These are phyloP conservation scores for Phytopythium delawarense DNA, from an alignment of 352 stramenopile species.

Conservation along the genomic window DNA sequence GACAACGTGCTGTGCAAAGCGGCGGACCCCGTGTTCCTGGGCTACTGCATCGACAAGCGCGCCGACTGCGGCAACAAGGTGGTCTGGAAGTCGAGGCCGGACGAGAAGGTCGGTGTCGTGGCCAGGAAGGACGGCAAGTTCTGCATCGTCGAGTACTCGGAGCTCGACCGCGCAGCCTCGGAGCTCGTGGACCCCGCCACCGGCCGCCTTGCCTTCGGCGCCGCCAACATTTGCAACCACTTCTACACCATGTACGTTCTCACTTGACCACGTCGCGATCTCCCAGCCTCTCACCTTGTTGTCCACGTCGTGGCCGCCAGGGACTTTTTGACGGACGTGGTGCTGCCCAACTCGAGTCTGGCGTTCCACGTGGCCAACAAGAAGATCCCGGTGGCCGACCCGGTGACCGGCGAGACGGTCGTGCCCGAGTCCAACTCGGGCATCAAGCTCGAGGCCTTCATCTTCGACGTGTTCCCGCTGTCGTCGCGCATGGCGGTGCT, in stretches of 20 bases:
- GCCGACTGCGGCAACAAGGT: slow-evolving; percentile 97
- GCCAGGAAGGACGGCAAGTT: slow-evolving; percentile 76
- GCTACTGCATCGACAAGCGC: slow-evolving; percentile 91
- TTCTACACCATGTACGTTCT: slow-evolving; percentile 90
- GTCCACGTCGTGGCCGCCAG: slow-evolving; percentile 8
- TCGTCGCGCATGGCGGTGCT: slow-evolving; percentile 92
- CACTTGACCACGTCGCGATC: too few relatives aligned
- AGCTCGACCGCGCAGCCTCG: slow-evolving; percentile 84
- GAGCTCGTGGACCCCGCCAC: slow-evolving; percentile 53
- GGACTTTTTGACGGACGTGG: slow-evolving; percentile 83
- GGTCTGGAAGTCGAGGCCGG: slow-evolving; percentile 90
- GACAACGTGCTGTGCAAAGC: slow-evolving; percentile 97
- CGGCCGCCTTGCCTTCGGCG: slow-evolving; percentile 91
- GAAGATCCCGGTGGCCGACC: slow-evolving; percentile 94
- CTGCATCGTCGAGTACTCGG: slow-evolving; percentile 97
- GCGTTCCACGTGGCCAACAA: slow-evolving; percentile 97
- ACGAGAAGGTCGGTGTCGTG: slow-evolving; percentile 93
- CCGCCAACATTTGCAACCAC: slow-evolving; percentile 99
- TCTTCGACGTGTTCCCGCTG: slow-evolving; percentile 98
- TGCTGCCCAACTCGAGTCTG: slow-evolving; percentile 71
- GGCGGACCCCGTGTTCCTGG: slow-evolving; percentile 95
- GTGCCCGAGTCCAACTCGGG: slow-evolving; percentile 88
- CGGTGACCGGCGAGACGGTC: slow-evolving; percentile 60
- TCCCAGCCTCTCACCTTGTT: not conserved
- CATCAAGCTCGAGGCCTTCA: slow-evolving; percentile 98